phyloP scores from a whole-genome alignment of 352 stramenopile species.

The Phytophthora ohioensis region DNA sequence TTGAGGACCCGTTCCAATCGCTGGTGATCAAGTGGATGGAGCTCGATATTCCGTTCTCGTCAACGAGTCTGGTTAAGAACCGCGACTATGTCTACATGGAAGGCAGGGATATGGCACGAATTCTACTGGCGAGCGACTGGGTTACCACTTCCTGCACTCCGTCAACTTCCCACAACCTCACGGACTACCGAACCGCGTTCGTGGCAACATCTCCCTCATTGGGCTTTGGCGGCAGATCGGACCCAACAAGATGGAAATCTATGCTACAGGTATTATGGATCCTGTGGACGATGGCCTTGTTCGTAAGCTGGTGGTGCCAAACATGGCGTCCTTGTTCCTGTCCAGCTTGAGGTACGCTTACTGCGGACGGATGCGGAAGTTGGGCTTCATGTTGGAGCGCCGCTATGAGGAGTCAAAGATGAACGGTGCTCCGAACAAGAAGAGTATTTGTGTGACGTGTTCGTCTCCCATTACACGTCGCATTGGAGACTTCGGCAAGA shows the following conservation, averaged over 20 bases:
- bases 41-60: conserved; percentile 36
- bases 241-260: conserved; percentile 15
- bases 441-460: conserved; percentile 19
- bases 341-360: conserved; percentile 15
- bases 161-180: conserved; percentile 31
- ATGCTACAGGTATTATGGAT: conserved; percentile 18
- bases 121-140: not conserved
- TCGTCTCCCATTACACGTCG: conserved; percentile 8
- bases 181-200: conserved; percentile 16
- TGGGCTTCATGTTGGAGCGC: conserved; percentile 11
- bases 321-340: conserved; percentile 17
- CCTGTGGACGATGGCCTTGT: conserved; percentile 11
- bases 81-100: conserved; percentile 40
- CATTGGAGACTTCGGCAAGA: conserved; percentile 25
- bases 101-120: conserved; percentile 23
- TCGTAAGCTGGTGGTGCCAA: conserved; percentile 12
- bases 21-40: conserved; percentile 46
- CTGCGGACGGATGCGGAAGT: conserved; percentile 21
- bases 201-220: conserved; percentile 17
- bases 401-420: conserved; percentile 36
- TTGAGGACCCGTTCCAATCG: conserved; percentile 34
- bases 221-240: conserved; percentile 16
- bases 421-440: conserved; percentile 22
- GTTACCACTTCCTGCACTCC: conserved; percentile 31
- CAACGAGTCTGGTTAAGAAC: conserved; percentile 31